Evolutionary conservation across 768 basidiomycete genomes (phyloP).

Genomic region (Agaricus subrufescens): DNA sequence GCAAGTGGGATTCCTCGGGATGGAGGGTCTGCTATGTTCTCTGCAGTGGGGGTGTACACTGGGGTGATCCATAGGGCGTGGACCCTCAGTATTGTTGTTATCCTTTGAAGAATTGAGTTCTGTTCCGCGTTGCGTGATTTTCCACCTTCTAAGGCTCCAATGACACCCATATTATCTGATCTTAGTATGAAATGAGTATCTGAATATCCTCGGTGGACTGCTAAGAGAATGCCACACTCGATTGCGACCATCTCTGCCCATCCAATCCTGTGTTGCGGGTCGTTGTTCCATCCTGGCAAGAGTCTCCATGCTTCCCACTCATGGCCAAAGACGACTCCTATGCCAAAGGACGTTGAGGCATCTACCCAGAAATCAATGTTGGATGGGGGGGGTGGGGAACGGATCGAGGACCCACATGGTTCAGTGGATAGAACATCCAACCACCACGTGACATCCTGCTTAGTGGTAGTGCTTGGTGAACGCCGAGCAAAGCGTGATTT

Average conservation of each 20-base stretch:
- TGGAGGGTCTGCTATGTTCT: constrained; percentile 11
- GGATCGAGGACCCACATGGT: constrained; percentile 9
- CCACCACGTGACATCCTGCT: no score
- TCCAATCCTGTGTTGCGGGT: constrained; percentile 25
- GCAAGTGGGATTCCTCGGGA: background rate
- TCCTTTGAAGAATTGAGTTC: constrained; percentile 13
- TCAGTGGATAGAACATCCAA: background rate
- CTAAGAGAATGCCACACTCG: constrained; percentile 17
- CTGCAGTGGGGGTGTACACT: constrained; percentile 3
- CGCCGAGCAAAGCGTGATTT: no score
- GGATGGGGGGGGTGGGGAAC: constrained; percentile 6
- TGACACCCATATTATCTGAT: constrained; percentile 30
- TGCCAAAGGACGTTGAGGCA: constrained; percentile 29
- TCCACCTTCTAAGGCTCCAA: constrained; percentile 22
- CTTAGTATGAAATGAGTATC: constrained; percentile 22
- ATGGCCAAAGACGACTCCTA: constrained; percentile 23
- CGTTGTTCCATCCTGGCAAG: constrained; percentile 22
- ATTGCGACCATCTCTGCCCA: constrained; percentile 31
- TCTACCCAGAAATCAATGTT: constrained; percentile 32
- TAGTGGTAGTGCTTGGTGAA: no score
- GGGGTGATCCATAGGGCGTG: constrained; percentile 7
- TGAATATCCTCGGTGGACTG: background rate
- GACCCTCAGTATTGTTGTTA: background rate
- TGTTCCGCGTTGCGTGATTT: constrained; percentile 13
- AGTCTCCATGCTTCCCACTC: constrained; percentile 26